phyloP scores from a whole-genome alignment of 192 early-diverging fungal genomes.

The Coemansia nantahalensis region DNA sequence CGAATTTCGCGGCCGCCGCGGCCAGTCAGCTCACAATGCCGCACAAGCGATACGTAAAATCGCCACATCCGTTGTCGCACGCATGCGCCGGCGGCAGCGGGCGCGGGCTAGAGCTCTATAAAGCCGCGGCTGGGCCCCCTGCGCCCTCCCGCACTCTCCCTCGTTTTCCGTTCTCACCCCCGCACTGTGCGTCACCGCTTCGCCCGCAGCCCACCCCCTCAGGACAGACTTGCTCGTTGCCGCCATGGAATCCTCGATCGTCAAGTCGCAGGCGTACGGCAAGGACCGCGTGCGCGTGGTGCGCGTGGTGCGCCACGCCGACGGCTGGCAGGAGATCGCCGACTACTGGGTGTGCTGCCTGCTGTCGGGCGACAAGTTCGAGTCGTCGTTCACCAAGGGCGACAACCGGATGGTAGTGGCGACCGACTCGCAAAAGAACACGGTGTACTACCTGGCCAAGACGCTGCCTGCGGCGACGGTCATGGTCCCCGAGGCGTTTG shows the following conservation, averaged over 20 bases:
- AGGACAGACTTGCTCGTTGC: too few relatives aligned
- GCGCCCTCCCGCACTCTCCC: too few relatives aligned
- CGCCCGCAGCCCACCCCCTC: too few relatives aligned
- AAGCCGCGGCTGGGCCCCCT: too few relatives aligned
- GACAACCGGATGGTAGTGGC: conserved; percentile 74
- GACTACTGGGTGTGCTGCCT: conserved; percentile 66
- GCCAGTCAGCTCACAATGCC: too few relatives aligned
- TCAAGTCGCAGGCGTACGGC: conserved; percentile 67
- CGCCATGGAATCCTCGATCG: conserved; percentile 47
- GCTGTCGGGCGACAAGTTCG: conserved; percentile 58
- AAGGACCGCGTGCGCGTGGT: conserved; percentile 73
- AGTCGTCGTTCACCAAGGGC: conserved; percentile 70
- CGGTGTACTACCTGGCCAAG: conserved; percentile 73
- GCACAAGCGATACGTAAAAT: too few relatives aligned
- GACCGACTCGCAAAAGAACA: conserved; percentile 80
- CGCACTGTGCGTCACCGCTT: too few relatives aligned
- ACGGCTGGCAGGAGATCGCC: conserved; percentile 62
- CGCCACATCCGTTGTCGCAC: too few relatives aligned
- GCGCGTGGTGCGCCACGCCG: conserved; percentile 62
- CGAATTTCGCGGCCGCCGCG: too few relatives aligned
- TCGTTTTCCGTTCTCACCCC: background rate
- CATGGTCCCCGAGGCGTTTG: conserved; percentile 72
- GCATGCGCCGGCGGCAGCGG: too few relatives aligned
- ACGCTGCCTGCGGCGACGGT: conserved; percentile 57
- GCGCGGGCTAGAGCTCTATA: too few relatives aligned